Evolutionary conservation across 345 rosid species (phyloP).

Genomic region (Brassica nigra): DNA sequence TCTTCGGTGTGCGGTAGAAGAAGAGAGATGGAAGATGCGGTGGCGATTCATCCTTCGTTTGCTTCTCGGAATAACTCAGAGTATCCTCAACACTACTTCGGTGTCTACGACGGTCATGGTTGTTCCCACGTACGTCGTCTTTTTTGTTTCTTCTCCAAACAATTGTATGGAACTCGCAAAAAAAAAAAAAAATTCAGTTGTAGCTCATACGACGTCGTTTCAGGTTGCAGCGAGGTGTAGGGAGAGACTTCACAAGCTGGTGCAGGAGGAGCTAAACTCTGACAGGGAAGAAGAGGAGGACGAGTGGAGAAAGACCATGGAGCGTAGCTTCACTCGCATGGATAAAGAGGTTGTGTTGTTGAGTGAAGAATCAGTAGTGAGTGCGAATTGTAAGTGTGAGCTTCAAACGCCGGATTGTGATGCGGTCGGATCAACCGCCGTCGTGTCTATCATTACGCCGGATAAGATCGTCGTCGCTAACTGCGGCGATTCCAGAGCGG

Average conservation of each 20-base stretch:
- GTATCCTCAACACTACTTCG: slow-evolving; percentile 53
- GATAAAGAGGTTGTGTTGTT: slow-evolving; percentile 49
- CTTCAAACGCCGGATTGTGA: slow-evolving; percentile 62
- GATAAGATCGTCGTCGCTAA: slow-evolving; percentile 73
- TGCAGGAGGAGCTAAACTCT: slow-evolving; percentile 44
- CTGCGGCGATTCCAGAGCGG: slow-evolving; percentile 92
- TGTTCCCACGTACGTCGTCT: slow-evolving; percentile 63
- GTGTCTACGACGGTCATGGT: slow-evolving; percentile 75
- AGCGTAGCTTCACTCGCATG: slow-evolving; percentile 65
- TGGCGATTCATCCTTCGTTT: slow-evolving; percentile 59
- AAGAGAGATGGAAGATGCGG: slow-evolving; percentile 85
- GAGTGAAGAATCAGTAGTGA: slow-evolving; percentile 20
- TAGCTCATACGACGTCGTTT: slow-evolving; percentile 3
- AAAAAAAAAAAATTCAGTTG: background rate
- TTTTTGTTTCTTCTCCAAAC: too few relatives aligned
- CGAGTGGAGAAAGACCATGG: slow-evolving; percentile 54
- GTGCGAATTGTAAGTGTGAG: slow-evolving; percentile 56
- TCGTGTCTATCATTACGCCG: slow-evolving; percentile 63
- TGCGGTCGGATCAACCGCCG: slow-evolving; percentile 86
- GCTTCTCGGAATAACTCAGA: slow-evolving; percentile 3
- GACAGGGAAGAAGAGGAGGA: slow-evolving; percentile 17
- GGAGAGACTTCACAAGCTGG: slow-evolving; percentile 63
- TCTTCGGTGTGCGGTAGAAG: slow-evolving; percentile 80
- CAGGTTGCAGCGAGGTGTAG: slow-evolving; percentile 64
- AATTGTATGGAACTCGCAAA: too few relatives aligned